Conservation (phyloP, 441 rosid species). For the Pelargonium cotyledonis region DNA sequence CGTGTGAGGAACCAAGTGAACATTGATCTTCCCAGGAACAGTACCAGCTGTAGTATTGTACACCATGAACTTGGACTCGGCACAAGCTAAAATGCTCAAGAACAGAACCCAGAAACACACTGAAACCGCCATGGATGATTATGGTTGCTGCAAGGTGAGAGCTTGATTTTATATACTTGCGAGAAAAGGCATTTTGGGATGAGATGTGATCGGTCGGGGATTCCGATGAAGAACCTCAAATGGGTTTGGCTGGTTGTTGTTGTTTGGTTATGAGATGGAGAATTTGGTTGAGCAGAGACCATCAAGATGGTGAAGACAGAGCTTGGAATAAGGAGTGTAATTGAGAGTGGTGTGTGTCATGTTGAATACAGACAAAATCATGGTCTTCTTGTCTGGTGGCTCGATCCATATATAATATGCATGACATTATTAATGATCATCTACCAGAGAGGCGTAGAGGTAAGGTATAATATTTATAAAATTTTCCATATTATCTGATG, state of each 20-base stretch:
- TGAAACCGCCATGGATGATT: constrained; percentile 30
- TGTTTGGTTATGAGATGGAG: constrained; percentile 6
- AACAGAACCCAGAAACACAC: constrained; percentile 22
- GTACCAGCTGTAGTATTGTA: constrained; percentile 82
- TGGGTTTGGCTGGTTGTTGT: constrained; percentile 8
- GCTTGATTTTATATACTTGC: neutral
- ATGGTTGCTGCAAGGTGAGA: neutral
- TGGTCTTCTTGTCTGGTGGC: neutral
- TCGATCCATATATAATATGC: neutral
- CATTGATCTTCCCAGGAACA: constrained; percentile 80
- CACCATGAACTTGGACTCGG: constrained; percentile 58
- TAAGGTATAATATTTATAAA: too few relatives aligned
- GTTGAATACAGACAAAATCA: constrained; percentile 6
- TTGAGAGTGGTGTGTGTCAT: neutral
- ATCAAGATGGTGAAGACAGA: constrained; percentile 1
- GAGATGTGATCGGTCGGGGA: neutral
- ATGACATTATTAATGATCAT: neutral
- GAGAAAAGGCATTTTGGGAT: constrained; percentile 1
- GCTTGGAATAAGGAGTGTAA: neutral
- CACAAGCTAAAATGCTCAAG: constrained; percentile 28
- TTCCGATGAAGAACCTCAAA: neutral
- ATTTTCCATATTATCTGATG: too few relatives aligned
- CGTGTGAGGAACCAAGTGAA: constrained; percentile 88
- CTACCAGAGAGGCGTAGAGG: neutral
- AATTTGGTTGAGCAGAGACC: too few relatives aligned